These are phyloP conservation scores for Staphylotrichum tortipilum DNA, from an alignment of 495 filamentous ascomycete genomes.

Conservation along the genomic window DNA sequence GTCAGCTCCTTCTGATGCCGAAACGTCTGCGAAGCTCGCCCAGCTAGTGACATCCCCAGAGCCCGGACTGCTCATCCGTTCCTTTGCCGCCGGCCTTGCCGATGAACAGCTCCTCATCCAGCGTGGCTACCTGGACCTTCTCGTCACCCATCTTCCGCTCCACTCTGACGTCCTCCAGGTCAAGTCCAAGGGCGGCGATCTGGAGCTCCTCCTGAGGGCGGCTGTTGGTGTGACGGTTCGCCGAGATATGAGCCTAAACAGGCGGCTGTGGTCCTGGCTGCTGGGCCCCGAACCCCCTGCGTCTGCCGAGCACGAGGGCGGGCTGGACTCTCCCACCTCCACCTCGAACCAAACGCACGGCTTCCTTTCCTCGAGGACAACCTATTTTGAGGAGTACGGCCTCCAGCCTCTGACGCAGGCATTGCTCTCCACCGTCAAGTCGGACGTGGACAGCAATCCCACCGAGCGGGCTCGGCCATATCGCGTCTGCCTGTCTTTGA, in stretches of 20 bases:
- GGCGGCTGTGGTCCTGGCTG: slow-evolving; percentile 93
- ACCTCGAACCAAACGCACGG: slow-evolving; percentile 37
- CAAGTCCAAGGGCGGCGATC: slow-evolving; percentile 58
- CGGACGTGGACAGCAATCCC: slow-evolving; percentile 40
- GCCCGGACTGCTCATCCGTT: slow-evolving; percentile 80
- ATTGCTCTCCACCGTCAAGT: slow-evolving; percentile 67
- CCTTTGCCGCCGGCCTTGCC: slow-evolving; percentile 79
- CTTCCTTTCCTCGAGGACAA: slow-evolving; percentile 41
- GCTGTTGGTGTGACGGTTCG: slow-evolving; percentile 77
- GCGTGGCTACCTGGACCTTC: slow-evolving; percentile 82
- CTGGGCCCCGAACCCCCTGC: slow-evolving; percentile 65
- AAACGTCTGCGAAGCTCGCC: slow-evolving; percentile 44
- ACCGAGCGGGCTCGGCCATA: slow-evolving; percentile 77
- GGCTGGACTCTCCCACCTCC: slow-evolving; percentile 41
- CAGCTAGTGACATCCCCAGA: slow-evolving; percentile 83
- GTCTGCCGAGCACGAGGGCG: slow-evolving; percentile 36
- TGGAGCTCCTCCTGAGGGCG: slow-evolving; percentile 71
- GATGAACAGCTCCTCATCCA: slow-evolving; percentile 90
- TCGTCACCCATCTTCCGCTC: slow-evolving; percentile 87
- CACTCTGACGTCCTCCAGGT: slow-evolving; percentile 73
- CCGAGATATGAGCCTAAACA: slow-evolving; percentile 92
- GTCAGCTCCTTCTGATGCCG: slow-evolving; percentile 11
- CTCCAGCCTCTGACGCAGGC: slow-evolving; percentile 62
- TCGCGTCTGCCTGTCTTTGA: slow-evolving; percentile 83
- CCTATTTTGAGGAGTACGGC: slow-evolving; percentile 77